Base-by-base conservation (phyloP, 2,329 filamentous ascomycete species). In the Phoma sp. region DNA sequence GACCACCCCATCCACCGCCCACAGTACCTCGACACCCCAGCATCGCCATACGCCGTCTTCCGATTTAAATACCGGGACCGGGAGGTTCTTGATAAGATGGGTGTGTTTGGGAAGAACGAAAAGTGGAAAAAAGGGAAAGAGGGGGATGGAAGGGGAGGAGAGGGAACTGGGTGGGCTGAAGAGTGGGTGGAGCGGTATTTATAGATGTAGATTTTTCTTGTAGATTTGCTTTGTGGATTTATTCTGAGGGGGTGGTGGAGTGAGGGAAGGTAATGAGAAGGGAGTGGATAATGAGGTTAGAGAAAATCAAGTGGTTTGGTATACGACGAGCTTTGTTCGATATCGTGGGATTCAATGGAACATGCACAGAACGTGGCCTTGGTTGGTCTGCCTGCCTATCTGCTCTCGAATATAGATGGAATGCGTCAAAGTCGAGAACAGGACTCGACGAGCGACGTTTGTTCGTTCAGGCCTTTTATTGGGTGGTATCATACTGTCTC, bases 1-100 rank as follows among this genome's bases (percentile, higher is more conserved):
- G 58, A 65, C 1, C 78, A 81, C 56, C 62, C 64, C 0, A 58
- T 73, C 0, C 66, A 65, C 1, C 58, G 72, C 4, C 78, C 78
- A 2, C 64, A 71, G 35, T 81, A 81, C 54, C 37, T 81, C 5
- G 79, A 81, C 59, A 48, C 57, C 0, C 27, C 73, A 2, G 66
- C 68, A 1, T 62, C 49, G 15, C 70, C 73, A 22, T 81, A 79
- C 54, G 80, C 78, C 0, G 75, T 81, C 10, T 81, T 82, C 62
- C 72, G 73, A n/a, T 82, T 81, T 73, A 78, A 78, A 48, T 81
- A 81, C 54, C 73, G 79, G 2, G 74, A 69, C 17, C 53, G 52
- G 41, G 46, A 43, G 22, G 22, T 24, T 24, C 6, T 6, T 6
- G 31, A 7, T 4, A n/a, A 10, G 31, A 17, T 4, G 73, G 57